Percentiles rank a stretch among this genome's conserved stretches.
Conservation (phyloP, 2,329 filamentous ascomycete species). For the Cercospora canescens region DNA sequence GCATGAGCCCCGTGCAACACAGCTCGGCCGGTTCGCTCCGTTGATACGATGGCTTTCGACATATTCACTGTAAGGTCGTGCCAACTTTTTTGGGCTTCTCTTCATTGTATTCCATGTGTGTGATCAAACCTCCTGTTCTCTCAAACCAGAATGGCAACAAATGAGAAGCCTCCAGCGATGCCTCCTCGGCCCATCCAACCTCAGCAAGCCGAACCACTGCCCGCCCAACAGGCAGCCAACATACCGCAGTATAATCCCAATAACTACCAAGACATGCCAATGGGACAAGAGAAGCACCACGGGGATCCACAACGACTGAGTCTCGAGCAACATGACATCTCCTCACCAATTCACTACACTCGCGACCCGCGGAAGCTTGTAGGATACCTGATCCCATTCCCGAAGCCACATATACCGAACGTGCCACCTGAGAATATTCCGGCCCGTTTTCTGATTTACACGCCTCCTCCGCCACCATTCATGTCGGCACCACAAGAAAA, state of each 20-base stretch:
- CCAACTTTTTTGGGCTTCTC: too few species aligned
- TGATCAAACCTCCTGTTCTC: too few species aligned
- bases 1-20: too few species aligned
- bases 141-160: too few species aligned
- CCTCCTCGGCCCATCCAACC: constrained; percentile 12
- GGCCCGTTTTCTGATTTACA: constrained; percentile 47
- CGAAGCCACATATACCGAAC: constrained; percentile 39
- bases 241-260: constrained; percentile 17
- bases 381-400: constrained; percentile 48
- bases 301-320: constrained; percentile 8
- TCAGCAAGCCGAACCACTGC: too few species aligned
- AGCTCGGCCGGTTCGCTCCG: too few species aligned
- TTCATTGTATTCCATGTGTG: too few species aligned
- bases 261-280: constrained; percentile 12
- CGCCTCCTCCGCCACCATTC: constrained; percentile 44
- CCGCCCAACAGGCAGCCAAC: not conserved
- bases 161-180: constrained; percentile 11
- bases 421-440: constrained; percentile 37
- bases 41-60: too few species aligned
- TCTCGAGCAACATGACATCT: constrained; percentile 17
- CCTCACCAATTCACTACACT: constrained; percentile 41
- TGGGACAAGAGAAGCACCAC: constrained; percentile 8
- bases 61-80: too few species aligned
- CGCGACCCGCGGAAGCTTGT: constrained; percentile 45
- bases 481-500: constrained; percentile 42